phyloP scores from a whole-genome alignment of 1,284 basidiomycete genomes.

The Athelia psychrophila region DNA sequence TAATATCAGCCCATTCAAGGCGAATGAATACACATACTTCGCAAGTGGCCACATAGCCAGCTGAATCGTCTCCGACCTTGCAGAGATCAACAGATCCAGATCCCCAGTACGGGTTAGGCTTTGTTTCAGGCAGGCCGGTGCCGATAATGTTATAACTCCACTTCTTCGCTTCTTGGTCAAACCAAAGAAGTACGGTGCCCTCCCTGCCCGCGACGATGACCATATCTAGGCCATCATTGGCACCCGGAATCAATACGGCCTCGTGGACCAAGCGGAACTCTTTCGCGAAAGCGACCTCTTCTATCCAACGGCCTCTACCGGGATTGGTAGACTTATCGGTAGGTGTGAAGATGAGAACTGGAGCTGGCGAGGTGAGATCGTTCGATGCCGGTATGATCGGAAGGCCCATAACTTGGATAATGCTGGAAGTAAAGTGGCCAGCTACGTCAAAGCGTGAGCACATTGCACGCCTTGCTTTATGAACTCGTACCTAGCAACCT shows the following conservation, averaged over 20 bases:
- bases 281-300: slow-evolving; percentile 9
- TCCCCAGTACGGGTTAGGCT: slow-evolving; percentile 20
- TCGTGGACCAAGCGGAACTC: slow-evolving; percentile 25
- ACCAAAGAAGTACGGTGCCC: slow-evolving; percentile 23
- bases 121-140: slow-evolving; percentile 13
- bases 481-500: background rate
- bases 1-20: background rate
- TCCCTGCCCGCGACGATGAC: slow-evolving; percentile 25
- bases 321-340: slow-evolving; percentile 10
- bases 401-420: slow-evolving; percentile 22
- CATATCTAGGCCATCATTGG: slow-evolving; percentile 18
- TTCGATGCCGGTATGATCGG: slow-evolving; percentile 19
- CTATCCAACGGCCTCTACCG: slow-evolving; percentile 10
- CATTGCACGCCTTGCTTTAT: too few relatives aligned
- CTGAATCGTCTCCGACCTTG: slow-evolving; percentile 19
- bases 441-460: background rate
- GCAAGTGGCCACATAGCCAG: slow-evolving; percentile 25
- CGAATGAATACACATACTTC: slow-evolving; percentile 14
- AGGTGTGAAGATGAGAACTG: slow-evolving; percentile 25
- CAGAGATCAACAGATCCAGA: slow-evolving; percentile 22
- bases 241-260: slow-evolving; percentile 16
- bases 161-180: slow-evolving; percentile 6
- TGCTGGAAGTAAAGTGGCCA: slow-evolving; percentile 5
- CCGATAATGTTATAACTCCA: slow-evolving; percentile 19
- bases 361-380: slow-evolving; percentile 21